Evolutionary conservation across 768 basidiomycete species (phyloP), one percentile per base, ranked within the genome.

Genomic region (Favolaschia claudopus): DNA sequence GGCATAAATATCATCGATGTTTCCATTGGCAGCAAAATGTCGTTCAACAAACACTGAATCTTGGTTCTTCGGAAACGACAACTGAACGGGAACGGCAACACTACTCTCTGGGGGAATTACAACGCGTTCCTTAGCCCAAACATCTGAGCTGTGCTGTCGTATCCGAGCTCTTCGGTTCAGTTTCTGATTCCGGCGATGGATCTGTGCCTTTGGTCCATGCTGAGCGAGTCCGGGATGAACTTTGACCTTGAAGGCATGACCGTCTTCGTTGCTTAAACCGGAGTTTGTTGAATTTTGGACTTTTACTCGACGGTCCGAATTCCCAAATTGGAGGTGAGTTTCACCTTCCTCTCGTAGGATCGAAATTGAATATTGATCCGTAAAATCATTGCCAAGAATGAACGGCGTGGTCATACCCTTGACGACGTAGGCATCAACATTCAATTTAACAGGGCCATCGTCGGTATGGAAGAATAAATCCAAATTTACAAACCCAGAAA

Each of bases 311-410:
- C 58, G 12, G 27, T 51, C 58, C 5, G 58, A 46, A 25, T 48
- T 13, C 27, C 58, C 58, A 22, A 60, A 53, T 3, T 4, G 4
- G 3, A 60, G 5, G 38, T 47, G 40, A 0, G 58, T 6, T 0
- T 53, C 45, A 7, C 58, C 58, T 15, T 53, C 58, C 3, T 66
- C 15, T 36, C 72, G 22, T 1, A 71, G 25, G 0, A 75, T 32
- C 0, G 76, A 74, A 4, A 77, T 49, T 3, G 63, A 66, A 39
- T 75, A 77, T 28, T 74, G 70, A 55, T 74, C 74, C 1, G 71
- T 38, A 32, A 70, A 75, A 32, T 74, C 73, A 43, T 74, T 73
- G 1, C 74, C 74, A 4, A 76, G 46, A 34, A 76, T 71, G 19
- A 76, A 68, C 0, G 68, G 70, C 0, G 70, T 66, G 0, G 69